Conservation (phyloP, 1,284 basidiomycete species). For the Naganishia sp. region DNA sequence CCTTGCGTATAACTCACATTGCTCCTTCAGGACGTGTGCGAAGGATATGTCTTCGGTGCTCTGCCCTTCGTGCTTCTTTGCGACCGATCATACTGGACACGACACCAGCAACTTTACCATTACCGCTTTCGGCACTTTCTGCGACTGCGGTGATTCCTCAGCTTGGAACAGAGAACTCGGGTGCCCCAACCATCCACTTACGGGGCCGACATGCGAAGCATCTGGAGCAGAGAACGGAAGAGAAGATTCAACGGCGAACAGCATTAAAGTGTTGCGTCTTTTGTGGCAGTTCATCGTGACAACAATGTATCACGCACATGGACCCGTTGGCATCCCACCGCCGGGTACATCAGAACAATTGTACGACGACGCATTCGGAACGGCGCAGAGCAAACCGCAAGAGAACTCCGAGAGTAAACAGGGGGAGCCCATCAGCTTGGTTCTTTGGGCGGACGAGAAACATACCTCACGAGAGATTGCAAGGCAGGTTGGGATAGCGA, state of each 20-base stretch:
- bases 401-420: neutral
- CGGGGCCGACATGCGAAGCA: conserved; percentile 38
- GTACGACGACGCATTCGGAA: conserved; percentile 23
- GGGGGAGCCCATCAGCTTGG: conserved; percentile 52
- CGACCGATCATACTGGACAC: conserved; percentile 77
- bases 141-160: conserved; percentile 87
- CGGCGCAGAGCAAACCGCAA: conserved; percentile 1
- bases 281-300: conserved; percentile 30
- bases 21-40: conserved; percentile 73
- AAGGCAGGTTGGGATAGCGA: conserved; percentile 71
- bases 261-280: conserved; percentile 1
- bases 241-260: neutral
- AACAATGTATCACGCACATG: conserved; percentile 26
- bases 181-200: conserved; percentile 69
- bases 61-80: conserved; percentile 82
- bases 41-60: conserved; percentile 84
- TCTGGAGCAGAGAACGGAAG: conserved; percentile 2
- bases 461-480: conserved; percentile 91
- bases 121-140: conserved; percentile 85
- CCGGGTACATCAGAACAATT: conserved; percentile 15
- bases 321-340: conserved; percentile 20
- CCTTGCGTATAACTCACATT: neutral
- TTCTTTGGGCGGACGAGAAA: conserved; percentile 97
- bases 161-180: conserved; percentile 71
- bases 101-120: conserved; percentile 89